Evolutionary conservation across 176 grass and related monocot genomes (phyloP), one percentile per base, ranked within the genome.

Genomic region (Pontederia paniculata): DNA sequence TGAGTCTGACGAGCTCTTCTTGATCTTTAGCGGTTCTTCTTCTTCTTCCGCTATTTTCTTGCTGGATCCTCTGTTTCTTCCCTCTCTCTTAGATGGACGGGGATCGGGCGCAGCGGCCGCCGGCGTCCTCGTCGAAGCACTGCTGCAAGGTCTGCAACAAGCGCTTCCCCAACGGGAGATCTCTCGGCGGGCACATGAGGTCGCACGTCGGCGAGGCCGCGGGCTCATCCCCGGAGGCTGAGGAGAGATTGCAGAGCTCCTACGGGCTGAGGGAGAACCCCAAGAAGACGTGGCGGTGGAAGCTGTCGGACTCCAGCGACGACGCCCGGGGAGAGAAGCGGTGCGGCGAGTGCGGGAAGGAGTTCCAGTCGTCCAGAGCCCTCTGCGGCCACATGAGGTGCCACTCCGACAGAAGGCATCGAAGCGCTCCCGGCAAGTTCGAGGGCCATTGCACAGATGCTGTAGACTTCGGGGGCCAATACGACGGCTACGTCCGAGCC

Each of bases 261-360:
- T 88, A 88, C 20, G 79, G 68, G 7, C 65, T 88, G 25, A 73
- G 76, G 60, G 73, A 83, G 69, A 88, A 88, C 49, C 84, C 84
- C 41, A 88, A 83, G 80, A 88, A 83, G 84, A 88, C 84, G 21
- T 81, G 69, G 16, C 63, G 79, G 31, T 81, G 69, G 16, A 58
- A 76, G 50, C 25, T 88, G 25, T 82, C 84, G 44, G 73, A 45
- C 8, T 52, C 66, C 58, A 22, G 49, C 2, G 50, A 51, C 47
- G 63, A 14, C 10, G 48, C 62, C 5, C 50, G 63, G 8, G 73
- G 42, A 0, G 52, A 47, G 8, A 68, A 42, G 4, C 50, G 41
- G 52, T 89, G 74, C 66, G 21, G 46, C 56, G 80, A 77, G 63
- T 65, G 61, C 19, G 78, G 52, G 11, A 76, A 57, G 60, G 49